Evolutionary conservation across 352 stramenopile species (phyloP).

Genomic region (Pythium utonaiense): DNA sequence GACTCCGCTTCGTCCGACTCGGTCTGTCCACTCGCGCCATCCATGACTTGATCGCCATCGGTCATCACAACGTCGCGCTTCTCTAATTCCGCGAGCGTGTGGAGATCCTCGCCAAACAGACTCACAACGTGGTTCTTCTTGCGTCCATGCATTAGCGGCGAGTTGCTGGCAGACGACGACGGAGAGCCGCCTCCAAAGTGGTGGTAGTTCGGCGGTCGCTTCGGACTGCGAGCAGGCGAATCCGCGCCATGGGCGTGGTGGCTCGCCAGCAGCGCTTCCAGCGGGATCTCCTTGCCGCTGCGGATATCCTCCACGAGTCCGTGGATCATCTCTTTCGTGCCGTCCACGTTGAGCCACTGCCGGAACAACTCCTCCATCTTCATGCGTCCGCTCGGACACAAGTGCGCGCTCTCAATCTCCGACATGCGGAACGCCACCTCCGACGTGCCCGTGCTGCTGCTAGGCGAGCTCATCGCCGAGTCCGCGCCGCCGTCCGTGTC

Average conservation of each 20-base stretch:
- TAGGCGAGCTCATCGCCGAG: conserved; percentile 57
- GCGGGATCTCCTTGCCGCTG: conserved; percentile 63
- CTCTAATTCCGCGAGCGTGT: conserved; percentile 45
- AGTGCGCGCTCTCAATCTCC: conserved; percentile 76
- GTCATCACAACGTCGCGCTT: conserved; percentile 42
- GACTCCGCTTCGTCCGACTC: background rate
- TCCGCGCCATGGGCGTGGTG: conserved; percentile 17
- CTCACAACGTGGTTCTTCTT: conserved; percentile 69
- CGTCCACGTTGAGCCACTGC: conserved; percentile 84
- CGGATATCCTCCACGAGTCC: conserved; percentile 74
- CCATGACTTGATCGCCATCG: conserved; percentile 38
- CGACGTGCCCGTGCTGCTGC: conserved; percentile 31
- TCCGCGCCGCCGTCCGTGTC: conserved; percentile 36
- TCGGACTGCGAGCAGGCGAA: conserved; percentile 70
- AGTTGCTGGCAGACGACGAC: conserved; percentile 25
- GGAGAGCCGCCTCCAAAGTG: conserved; percentile 38
- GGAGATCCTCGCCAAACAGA: conserved; percentile 74
- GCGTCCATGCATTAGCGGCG: conserved; percentile 38
- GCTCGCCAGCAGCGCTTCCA: conserved; percentile 29
- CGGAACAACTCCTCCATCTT: conserved; percentile 89
- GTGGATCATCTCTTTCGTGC: conserved; percentile 85
- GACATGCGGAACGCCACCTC: conserved; percentile 62
- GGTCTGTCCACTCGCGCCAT: conserved; percentile 18
- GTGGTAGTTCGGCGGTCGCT: conserved; percentile 78
- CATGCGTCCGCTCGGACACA: conserved; percentile 73